Percentiles rank a stretch among this genome's conserved stretches.
Evolutionary conservation across 352 stramenopile genomes (phyloP).

Genomic region (Aphanomyces astaci): DNA sequence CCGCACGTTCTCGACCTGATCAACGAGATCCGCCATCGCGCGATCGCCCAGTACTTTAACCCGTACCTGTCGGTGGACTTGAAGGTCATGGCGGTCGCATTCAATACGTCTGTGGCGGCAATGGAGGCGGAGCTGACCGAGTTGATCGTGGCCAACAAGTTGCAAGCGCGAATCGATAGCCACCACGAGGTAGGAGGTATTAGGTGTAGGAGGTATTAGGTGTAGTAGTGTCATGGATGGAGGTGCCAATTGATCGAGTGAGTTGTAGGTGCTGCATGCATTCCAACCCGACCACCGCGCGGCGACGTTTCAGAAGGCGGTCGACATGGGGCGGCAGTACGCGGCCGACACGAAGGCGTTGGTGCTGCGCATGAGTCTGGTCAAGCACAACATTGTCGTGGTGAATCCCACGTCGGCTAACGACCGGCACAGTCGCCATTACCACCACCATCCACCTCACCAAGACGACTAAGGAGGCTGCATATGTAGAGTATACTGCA

Average conservation of each 20-base stretch:
- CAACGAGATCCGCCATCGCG: conserved; percentile 75
- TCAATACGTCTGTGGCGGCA: conserved; percentile 49
- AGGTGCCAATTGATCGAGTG: too few relatives aligned
- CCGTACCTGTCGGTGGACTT: conserved; percentile 83
- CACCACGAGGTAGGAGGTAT: conserved; percentile 85
- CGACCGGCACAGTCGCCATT: neutral
- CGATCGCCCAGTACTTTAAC: conserved; percentile 85
- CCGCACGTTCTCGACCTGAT: conserved; percentile 63
- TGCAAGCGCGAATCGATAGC: conserved; percentile 80
- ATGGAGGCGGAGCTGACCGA: conserved; percentile 76
- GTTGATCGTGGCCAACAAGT: conserved; percentile 61
- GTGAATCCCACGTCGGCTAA: conserved; percentile 28
- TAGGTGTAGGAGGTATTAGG: too few relatives aligned
- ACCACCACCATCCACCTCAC: too few relatives aligned
- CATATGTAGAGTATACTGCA: too few relatives aligned
- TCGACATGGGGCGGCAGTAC: conserved; percentile 75
- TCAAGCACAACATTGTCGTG: conserved; percentile 82
- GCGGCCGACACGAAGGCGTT: conserved; percentile 71
- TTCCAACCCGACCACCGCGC: conserved; percentile 70
- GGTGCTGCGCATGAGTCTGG: conserved; percentile 74
- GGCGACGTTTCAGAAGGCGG: conserved; percentile 70
- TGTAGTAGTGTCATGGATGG: too few relatives aligned
- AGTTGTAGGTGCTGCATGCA: conserved; percentile 77
- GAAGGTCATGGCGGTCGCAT: conserved; percentile 76
- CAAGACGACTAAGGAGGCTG: too few relatives aligned